These are phyloP conservation scores for Aspergillus carbonarius DNA, from an alignment of 2,329 filamentous ascomycete species.

Conservation along the genomic window DNA sequence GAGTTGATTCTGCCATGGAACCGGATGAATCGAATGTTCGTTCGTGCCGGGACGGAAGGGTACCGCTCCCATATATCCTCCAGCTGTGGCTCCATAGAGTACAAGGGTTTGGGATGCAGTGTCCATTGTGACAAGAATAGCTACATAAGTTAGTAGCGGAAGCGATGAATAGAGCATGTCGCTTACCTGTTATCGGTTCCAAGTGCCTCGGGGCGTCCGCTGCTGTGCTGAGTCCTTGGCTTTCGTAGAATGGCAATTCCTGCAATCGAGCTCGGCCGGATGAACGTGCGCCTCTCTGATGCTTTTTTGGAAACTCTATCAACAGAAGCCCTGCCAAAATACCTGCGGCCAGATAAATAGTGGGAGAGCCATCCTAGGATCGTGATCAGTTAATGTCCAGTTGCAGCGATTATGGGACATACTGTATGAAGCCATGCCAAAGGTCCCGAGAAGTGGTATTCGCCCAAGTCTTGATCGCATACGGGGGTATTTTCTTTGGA, in stretches of 20 bases:
- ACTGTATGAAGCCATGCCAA: slow-evolving; percentile 34
- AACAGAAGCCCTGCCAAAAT: slow-evolving; percentile 26
- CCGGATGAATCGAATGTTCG: slow-evolving; percentile 3
- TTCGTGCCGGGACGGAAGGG: slow-evolving; percentile 13
- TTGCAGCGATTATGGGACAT: slow-evolving; percentile 12
- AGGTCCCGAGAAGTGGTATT: slow-evolving; percentile 30
- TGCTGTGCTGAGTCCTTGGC: slow-evolving; percentile 6
- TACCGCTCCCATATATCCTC: slow-evolving; percentile 25
- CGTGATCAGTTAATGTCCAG: background rate
- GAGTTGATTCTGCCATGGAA: slow-evolving; percentile 32
- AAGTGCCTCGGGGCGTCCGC: slow-evolving; percentile 21
- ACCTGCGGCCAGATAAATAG: slow-evolving; percentile 25
- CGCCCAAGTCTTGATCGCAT: slow-evolving; percentile 7
- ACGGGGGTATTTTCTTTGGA: slow-evolving; percentile 15
- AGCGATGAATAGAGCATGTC: too few species aligned
- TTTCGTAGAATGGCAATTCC: slow-evolving; percentile 24
- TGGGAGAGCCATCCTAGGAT: slow-evolving; percentile 22
- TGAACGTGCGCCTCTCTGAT: slow-evolving; percentile 15
- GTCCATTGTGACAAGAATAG: slow-evolving; percentile 22
- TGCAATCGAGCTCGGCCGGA: slow-evolving; percentile 9
- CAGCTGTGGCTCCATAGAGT: slow-evolving; percentile 33
- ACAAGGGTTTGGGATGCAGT: slow-evolving; percentile 14
- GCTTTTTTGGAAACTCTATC: slow-evolving; percentile 19
- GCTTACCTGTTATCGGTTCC: slow-evolving; percentile 38
- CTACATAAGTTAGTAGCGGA: slow-evolving; percentile 23